These are phyloP conservation scores for Mycena pura DNA, from an alignment of 768 basidiomycete genomes.

Conservation along the genomic window DNA sequence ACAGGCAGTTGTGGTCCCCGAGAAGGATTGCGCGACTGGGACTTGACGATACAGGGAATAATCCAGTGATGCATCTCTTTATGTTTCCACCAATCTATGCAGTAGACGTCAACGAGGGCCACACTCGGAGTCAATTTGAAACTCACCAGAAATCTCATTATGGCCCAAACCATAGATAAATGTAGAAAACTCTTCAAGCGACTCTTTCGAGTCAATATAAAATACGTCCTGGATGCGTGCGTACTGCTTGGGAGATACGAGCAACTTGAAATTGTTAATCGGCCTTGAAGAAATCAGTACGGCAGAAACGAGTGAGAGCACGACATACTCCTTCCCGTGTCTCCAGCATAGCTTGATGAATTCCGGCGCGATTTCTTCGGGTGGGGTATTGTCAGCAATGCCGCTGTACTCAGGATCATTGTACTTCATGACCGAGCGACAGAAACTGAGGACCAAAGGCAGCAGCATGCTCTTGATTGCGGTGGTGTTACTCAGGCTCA, in stretches of 20 bases:
- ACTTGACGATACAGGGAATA: too few relatives aligned
- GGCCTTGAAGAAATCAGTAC: not conserved
- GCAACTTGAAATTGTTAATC: not conserved
- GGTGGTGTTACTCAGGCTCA: too few relatives aligned
- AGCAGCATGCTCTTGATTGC: too few relatives aligned
- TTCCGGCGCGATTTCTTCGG: not conserved
- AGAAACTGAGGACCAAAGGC: not conserved
- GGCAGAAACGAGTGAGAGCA: not conserved
- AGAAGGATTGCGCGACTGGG: too few relatives aligned
- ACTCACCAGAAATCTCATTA: not conserved
- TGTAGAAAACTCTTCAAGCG: not conserved
- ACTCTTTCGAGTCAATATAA: conserved; percentile 1
- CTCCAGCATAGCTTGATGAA: not conserved
- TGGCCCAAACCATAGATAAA: not conserved
- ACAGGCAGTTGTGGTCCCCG: too few relatives aligned
- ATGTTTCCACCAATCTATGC: too few relatives aligned
- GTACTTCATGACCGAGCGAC: not conserved
- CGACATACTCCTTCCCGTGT: conserved; percentile 1
- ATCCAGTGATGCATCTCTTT: too few relatives aligned
- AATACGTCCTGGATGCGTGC: not conserved
- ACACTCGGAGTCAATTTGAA: too few relatives aligned
- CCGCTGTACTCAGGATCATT: not conserved
- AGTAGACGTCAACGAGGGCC: too few relatives aligned
- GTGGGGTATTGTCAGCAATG: not conserved
- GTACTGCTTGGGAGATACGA: not conserved